A percentile compares a stretch with the other conserved stretches of the same genome.
Conservation (phyloP, 768 basidiomycete species). For the Naematelia encephala region DNA sequence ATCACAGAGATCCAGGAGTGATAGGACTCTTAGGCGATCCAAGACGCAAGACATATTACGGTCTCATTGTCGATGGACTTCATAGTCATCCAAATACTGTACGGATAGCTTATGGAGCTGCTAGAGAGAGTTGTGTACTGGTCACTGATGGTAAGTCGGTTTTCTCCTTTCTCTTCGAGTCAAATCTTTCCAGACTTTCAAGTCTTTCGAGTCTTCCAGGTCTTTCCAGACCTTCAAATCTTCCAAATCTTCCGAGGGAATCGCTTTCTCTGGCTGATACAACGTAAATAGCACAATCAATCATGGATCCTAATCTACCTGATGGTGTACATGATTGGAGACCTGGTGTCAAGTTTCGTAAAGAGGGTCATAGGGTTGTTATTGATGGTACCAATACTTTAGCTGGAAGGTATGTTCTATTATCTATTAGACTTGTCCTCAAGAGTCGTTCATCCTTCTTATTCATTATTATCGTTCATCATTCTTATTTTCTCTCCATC, state of each 20-base stretch:
- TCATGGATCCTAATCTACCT: constrained; percentile 75
- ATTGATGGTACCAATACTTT: constrained; percentile 82
- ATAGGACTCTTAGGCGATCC: constrained; percentile 75
- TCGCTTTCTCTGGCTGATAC: too few species aligned
- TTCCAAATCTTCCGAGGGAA: neutral
- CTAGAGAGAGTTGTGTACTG: constrained; percentile 79
- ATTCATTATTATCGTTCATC: neutral
- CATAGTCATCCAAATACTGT: constrained; percentile 90
- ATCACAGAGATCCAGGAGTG: constrained; percentile 87
- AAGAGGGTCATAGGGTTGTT: constrained; percentile 74
- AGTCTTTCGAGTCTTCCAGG: constrained; percentile 1
- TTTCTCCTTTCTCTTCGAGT: neutral
- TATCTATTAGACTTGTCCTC: neutral
- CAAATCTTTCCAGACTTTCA: neutral
- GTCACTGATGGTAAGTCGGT: constrained; percentile 73
- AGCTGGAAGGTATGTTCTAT: constrained; percentile 66
- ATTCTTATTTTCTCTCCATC: neutral
- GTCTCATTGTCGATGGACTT: constrained; percentile 84
- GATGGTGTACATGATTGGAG: constrained; percentile 89
- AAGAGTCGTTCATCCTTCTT: neutral
- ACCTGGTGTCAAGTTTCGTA: constrained; percentile 72
- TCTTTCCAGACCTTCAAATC: neutral
- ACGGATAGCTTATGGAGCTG: constrained; percentile 76
- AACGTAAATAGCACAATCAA: constrained; percentile 61
- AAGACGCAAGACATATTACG: constrained; percentile 78